These are phyloP conservation scores for Puccinellia tenuiflora DNA, from an alignment of 176 grass and related monocot genomes.

Conservation along the genomic window DNA sequence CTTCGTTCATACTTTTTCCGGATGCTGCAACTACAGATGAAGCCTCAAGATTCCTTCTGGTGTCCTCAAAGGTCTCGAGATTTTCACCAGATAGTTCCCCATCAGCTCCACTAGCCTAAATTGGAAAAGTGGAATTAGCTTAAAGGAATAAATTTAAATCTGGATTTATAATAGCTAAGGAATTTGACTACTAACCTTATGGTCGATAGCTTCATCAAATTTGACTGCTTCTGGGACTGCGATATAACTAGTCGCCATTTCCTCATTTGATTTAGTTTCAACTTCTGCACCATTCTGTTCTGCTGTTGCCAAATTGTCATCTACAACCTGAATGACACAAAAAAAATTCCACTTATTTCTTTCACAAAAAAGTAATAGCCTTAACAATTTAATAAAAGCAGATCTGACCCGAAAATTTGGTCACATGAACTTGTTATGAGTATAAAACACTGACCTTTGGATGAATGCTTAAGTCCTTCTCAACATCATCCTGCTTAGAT, in stretches of 20 bases:
- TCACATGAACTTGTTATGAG: background rate
- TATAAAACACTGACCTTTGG: constrained; percentile 26
- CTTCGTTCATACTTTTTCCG: constrained; percentile 33
- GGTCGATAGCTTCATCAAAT: background rate
- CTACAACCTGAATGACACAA: constrained; percentile 27
- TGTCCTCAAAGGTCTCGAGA: constrained; percentile 23
- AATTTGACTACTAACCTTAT: constrained; percentile 37
- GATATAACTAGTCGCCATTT: constrained; percentile 20
- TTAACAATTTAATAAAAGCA: constrained; percentile 3
- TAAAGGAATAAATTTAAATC: constrained; percentile 14
- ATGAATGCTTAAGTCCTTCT: constrained; percentile 24
- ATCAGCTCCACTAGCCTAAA: constrained; percentile 43
- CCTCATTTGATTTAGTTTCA: constrained; percentile 15
- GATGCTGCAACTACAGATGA: constrained; percentile 40
- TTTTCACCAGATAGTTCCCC: constrained; percentile 30
- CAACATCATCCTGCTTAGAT: constrained; percentile 15
- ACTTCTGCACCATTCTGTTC: constrained; percentile 10
- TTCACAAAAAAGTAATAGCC: background rate
- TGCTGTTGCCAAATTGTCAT: constrained; percentile 18
- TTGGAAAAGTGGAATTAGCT: constrained; percentile 20
- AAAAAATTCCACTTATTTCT: background rate
- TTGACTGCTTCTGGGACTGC: constrained; percentile 7
- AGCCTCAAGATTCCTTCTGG: constrained; percentile 34
- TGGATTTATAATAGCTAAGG: background rate
- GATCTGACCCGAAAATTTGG: constrained; percentile 9